phyloP scores from a whole-genome alignment of 2,329 filamentous ascomycete genomes.

The Monosporascus sp. region DNA sequence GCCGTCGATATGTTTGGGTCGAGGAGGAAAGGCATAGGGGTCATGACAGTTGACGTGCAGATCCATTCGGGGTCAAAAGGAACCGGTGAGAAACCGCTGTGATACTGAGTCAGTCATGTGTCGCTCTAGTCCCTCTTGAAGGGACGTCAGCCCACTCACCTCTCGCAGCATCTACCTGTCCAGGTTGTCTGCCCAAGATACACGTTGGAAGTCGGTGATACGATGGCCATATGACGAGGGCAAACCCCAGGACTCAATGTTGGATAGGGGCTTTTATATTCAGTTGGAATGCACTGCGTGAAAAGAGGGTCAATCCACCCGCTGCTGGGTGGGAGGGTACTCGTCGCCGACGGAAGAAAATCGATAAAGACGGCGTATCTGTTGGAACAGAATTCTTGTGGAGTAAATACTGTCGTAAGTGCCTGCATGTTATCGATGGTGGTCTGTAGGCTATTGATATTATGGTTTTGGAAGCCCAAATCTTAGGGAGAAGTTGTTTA shows the following conservation, averaged over 20 bases:
- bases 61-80: conserved; percentile 10
- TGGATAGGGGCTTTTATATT: conserved; percentile 18
- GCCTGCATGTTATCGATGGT: conserved; percentile 12
- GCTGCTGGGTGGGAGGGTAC: conserved; percentile 20
- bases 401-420: conserved; percentile 22
- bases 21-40: conserved; percentile 24
- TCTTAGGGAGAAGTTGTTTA: neutral
- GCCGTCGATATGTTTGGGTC: conserved; percentile 21
- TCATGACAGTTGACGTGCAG: conserved; percentile 22
- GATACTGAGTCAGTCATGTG: conserved; percentile 2
- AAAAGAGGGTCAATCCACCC: conserved; percentile 27
- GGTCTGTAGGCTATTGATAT: neutral
- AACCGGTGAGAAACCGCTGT: conserved; percentile 22
- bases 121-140: neutral
- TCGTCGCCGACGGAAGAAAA: conserved; percentile 13
- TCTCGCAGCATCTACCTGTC: conserved; percentile 25
- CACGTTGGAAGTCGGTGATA: conserved; percentile 9
- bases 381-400: conserved; percentile 19
- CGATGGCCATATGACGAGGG: conserved; percentile 21
- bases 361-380: conserved; percentile 24
- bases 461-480: neutral
- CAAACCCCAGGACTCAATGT: conserved; percentile 26
- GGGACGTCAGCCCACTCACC: conserved; percentile 6
- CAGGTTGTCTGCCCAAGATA: conserved; percentile 14
- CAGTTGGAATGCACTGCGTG: conserved; percentile 20